Percentiles rank a stretch among this genome's conserved stretches.
Conservation (phyloP, 805 yeast species). For the Saccharomycopsis babjevae region DNA sequence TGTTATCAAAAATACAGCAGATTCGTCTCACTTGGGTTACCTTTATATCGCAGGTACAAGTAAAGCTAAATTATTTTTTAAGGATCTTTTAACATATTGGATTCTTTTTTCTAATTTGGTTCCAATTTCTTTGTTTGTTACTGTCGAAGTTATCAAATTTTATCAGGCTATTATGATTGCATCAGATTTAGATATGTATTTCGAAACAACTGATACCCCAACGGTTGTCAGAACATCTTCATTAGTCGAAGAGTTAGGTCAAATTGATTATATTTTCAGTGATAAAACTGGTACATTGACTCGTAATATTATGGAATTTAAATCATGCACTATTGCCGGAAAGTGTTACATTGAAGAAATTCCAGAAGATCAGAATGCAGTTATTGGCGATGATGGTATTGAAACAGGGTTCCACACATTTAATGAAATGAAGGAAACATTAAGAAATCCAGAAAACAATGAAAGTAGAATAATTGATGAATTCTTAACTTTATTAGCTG, state of each 20-base stretch:
- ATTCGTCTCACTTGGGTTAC: constrained; percentile 47
- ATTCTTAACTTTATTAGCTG: constrained; percentile 73
- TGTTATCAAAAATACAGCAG: constrained; percentile 56
- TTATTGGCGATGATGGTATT: constrained; percentile 59
- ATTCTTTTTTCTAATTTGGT: constrained; percentile 90
- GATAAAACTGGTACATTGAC: constrained; percentile 98
- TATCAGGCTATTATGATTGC: constrained; percentile 92
- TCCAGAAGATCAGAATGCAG: constrained; percentile 81
- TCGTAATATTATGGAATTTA: constrained; percentile 93
- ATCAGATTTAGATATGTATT: constrained; percentile 88
- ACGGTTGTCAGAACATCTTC: constrained; percentile 93
- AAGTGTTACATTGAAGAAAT: constrained; percentile 76
- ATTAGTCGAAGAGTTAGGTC: constrained; percentile 94
- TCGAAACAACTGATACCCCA: constrained; percentile 82
- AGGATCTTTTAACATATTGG: constrained; percentile 89
- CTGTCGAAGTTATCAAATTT: constrained; percentile 90
- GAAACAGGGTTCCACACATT: constrained; percentile 73
- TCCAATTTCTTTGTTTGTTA: constrained; percentile 94
- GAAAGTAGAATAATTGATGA: constrained; percentile 45
- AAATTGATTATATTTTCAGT: constrained; percentile 89
- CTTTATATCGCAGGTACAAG: constrained; percentile 59
- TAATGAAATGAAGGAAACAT: constrained; percentile 44
- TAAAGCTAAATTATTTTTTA: constrained; percentile 63
- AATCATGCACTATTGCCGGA: constrained; percentile 88
- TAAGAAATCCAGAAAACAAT: constrained; percentile 31